phyloP scores from a whole-genome alignment of 139 green algal genomes.

The Tetradesmus obliquus region DNA sequence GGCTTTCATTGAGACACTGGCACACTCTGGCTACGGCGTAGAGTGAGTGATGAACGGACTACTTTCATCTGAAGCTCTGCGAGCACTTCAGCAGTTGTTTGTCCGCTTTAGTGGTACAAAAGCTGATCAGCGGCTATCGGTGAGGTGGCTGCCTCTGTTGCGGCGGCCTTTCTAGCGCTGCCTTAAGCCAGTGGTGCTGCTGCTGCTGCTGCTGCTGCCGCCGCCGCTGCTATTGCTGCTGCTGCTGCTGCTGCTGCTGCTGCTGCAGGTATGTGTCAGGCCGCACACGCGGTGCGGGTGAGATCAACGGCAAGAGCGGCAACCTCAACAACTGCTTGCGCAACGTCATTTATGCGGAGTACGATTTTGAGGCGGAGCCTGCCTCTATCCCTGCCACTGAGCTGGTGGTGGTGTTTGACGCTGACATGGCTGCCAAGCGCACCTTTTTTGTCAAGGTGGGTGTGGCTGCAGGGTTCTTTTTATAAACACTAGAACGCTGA shows the following conservation, averaged over 20 bases:
- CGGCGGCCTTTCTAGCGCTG: too few species aligned
- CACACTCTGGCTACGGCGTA: too few species aligned
- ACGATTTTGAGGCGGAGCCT: not conserved
- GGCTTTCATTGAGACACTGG: not conserved
- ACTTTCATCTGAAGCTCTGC: too few species aligned
- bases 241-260: not conserved
- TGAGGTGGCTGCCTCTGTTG: too few species aligned
- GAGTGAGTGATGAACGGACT: too few species aligned
- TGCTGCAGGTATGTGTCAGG: slow-evolving; percentile 69
- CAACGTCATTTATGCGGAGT: slow-evolving; percentile 32
- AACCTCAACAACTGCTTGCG: slow-evolving; percentile 72
- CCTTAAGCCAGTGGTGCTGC: too few species aligned
- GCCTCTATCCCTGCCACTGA: slow-evolving; percentile 19
- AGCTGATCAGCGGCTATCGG: too few species aligned
- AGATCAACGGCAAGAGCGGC: slow-evolving; percentile 85
- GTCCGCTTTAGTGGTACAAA: too few species aligned
- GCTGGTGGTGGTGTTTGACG: slow-evolving; percentile 42
- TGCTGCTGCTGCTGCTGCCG: too few species aligned
- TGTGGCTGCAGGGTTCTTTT: too few species aligned
- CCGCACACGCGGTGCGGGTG: slow-evolving; percentile 53
- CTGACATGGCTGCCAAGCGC: slow-evolving; percentile 73
- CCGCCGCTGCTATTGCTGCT: not conserved
- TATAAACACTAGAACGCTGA: too few species aligned
- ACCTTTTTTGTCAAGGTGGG: slow-evolving; percentile 67
- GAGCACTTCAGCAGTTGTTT: too few species aligned